A percentile compares a stretch with the other conserved stretches of the same genome.
These are phyloP conservation scores for Glycine soja DNA, from an alignment of 306 rosid genomes.

Conservation along the genomic window DNA sequence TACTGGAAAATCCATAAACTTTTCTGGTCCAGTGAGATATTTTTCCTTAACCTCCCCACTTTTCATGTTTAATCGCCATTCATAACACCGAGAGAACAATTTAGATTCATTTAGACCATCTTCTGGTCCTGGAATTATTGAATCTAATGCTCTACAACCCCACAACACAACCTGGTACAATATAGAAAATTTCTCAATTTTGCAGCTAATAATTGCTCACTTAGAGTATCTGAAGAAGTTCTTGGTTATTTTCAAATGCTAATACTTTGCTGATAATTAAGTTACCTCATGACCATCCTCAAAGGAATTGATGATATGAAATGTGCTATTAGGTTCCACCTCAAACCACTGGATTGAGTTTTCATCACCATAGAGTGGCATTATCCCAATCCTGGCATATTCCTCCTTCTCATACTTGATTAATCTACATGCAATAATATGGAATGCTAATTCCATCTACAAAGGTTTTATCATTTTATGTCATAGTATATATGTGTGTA, in stretches of 20 bases:
- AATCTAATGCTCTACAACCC: conserved; percentile 61
- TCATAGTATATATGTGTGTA: too few species aligned
- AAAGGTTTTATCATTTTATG: too few species aligned
- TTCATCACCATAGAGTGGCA: conserved; percentile 69
- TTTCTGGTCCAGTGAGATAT: conserved; percentile 43
- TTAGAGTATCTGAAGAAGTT: not conserved
- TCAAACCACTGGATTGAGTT: conserved; percentile 70
- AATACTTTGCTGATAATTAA: not conserved
- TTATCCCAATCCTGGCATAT: conserved; percentile 74
- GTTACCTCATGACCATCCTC: conserved; percentile 68
- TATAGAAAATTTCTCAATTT: too few species aligned
- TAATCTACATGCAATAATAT: conserved; percentile 55
- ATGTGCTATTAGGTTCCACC: conserved; percentile 65
- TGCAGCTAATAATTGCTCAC: not conserved
- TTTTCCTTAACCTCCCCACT: conserved; percentile 64
- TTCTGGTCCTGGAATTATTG: conserved; percentile 66
- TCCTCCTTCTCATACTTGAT: conserved; percentile 56
- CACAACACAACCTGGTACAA: too few species aligned
- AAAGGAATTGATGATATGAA: conserved; percentile 72
- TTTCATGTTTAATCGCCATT: conserved; percentile 72
- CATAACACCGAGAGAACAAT: conserved; percentile 53
- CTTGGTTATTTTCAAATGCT: not conserved
- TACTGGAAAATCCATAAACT: conserved; percentile 70
- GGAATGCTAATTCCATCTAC: too few species aligned
- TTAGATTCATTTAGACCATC: conserved; percentile 45